Evolutionary conservation across 2,329 filamentous ascomycete species (phyloP).

Genomic region (Pestalotiopsis sp.): DNA sequence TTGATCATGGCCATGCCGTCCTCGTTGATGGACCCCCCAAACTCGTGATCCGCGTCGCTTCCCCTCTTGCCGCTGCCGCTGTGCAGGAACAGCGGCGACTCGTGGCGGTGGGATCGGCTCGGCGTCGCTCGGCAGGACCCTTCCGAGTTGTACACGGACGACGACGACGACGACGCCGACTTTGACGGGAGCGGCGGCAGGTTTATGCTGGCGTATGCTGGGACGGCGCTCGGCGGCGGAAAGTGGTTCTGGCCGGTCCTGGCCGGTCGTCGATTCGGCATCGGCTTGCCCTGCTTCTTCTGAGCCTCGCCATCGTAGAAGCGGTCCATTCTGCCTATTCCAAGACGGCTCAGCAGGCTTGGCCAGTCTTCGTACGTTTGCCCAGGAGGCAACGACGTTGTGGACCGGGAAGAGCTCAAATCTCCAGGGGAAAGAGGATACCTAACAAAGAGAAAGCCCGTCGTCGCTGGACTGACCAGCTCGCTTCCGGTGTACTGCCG

Average conservation of each 20-base stretch:
- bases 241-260: slow-evolving; percentile 7
- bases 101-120: background rate
- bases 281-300: background rate
- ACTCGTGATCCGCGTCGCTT: background rate
- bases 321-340: background rate
- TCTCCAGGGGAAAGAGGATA: too few species aligned
- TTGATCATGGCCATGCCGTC: slow-evolving; percentile 6
- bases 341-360: too few species aligned
- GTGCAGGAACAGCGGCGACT: background rate
- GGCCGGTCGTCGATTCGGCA: background rate
- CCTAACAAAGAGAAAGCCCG: background rate
- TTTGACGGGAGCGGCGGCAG: slow-evolving; percentile 6
- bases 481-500: background rate
- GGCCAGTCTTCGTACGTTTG: too few species aligned
- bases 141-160: slow-evolving; percentile 5
- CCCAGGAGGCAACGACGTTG: too few species aligned
- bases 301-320: background rate
- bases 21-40: slow-evolving; percentile 1
- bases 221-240: slow-evolving; percentile 2
- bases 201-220: background rate
- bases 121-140: slow-evolving; percentile 3
- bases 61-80: background rate
- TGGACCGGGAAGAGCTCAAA: too few species aligned
- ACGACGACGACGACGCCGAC: background rate
- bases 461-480: background rate